phyloP scores from a whole-genome alignment of 345 rosid species.

The Pistacia vera region DNA sequence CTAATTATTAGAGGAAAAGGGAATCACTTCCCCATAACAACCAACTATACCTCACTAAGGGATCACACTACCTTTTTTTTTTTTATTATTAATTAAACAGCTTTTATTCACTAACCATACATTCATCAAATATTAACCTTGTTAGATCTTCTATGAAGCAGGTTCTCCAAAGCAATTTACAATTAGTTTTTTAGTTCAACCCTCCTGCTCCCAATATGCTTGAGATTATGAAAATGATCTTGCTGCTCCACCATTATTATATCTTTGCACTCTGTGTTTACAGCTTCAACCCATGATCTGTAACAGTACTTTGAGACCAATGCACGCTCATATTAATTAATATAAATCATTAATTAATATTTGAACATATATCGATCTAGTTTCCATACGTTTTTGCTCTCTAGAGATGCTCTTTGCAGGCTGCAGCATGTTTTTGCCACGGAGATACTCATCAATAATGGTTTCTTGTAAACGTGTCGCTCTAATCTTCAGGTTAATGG shows the following conservation, averaged over 20 bases:
- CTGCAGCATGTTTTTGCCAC: background rate
- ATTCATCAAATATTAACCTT: conserved; percentile 1
- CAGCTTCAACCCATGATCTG: conserved; percentile 33
- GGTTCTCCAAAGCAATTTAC: conserved; percentile 11
- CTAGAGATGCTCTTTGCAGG: conserved; percentile 14
- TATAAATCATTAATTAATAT: too few species aligned
- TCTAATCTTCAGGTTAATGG: conserved; percentile 18
- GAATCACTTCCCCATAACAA: conserved; percentile 29
- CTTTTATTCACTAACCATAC: conserved; percentile 14
- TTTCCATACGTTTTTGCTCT: conserved; percentile 14
- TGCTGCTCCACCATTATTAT: background rate
- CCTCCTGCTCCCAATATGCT: conserved; percentile 19
- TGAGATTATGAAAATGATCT: conserved; percentile 8
- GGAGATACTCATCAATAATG: conserved; percentile 14
- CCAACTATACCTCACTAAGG: conserved; percentile 22
- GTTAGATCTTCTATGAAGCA: conserved; percentile 26
- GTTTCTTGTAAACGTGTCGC: conserved; percentile 18
- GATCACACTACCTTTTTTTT: background rate
- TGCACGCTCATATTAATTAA: background rate
- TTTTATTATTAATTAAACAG: background rate
- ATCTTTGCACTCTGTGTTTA: conserved; percentile 13
- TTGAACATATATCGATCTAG: background rate
- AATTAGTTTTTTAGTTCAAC: background rate
- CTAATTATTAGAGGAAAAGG: conserved; percentile 53
- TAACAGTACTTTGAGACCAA: conserved; percentile 13